These are phyloP conservation scores for Hydnum rufescens DNA, from an alignment of 768 basidiomycete genomes.

Conservation along the genomic window DNA sequence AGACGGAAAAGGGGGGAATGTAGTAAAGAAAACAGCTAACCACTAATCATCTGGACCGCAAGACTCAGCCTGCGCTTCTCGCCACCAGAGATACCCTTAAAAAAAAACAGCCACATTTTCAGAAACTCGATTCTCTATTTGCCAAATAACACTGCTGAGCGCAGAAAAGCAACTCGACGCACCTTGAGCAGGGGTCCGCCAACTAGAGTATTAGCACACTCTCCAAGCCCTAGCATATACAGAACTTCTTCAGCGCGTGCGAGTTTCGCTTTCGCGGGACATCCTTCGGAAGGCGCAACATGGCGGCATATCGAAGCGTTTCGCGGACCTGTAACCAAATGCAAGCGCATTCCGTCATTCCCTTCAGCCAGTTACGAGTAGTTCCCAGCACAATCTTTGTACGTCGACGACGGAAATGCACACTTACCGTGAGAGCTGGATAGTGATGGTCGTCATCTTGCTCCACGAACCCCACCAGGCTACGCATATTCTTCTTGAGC, in stretches of 20 bases:
- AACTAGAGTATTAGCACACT: constrained; percentile 27
- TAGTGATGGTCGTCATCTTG: constrained; percentile 25
- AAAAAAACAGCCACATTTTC: too few relatives aligned
- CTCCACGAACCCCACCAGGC: constrained; percentile 20
- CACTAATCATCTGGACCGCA: constrained; percentile 22
- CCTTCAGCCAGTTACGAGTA: not conserved
- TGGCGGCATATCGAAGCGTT: constrained; percentile 23
- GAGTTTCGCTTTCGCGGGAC: constrained; percentile 18
- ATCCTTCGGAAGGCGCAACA: constrained; percentile 20
- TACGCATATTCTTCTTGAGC: constrained; percentile 6
- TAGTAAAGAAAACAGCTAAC: not conserved
- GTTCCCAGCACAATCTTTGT: too few relatives aligned
- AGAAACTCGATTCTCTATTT: too few relatives aligned
- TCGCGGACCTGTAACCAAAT: too few relatives aligned
- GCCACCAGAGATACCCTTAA: constrained; percentile 29
- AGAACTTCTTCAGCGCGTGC: constrained; percentile 28
- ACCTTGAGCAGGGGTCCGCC: constrained; percentile 22
- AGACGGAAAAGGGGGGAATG: constrained; percentile 7
- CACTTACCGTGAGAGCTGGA: constrained; percentile 19
- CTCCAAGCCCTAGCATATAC: constrained; percentile 25
- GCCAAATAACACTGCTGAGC: not conserved
- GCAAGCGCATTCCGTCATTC: constrained; percentile 6
- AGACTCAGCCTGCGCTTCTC: constrained; percentile 28
- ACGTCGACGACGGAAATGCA: not conserved
- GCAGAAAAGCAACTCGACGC: not conserved